A percentile compares a stretch with the other conserved stretches of the same genome.
Evolutionary conservation across 148 eudicot genomes (phyloP).

Genomic region (Chenopodium suecicum): DNA sequence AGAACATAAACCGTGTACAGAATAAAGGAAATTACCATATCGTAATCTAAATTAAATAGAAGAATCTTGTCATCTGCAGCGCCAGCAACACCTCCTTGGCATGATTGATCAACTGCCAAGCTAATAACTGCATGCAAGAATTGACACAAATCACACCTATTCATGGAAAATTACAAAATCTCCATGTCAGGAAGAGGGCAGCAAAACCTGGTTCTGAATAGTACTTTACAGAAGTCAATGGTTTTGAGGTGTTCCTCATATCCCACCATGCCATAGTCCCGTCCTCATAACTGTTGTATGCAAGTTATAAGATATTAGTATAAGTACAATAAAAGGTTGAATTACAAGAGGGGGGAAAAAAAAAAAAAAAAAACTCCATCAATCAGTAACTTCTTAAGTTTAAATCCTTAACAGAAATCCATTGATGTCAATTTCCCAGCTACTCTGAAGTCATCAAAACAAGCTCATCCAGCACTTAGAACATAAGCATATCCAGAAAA

Average conservation of each 20-base stretch:
- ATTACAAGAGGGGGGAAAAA: neutral
- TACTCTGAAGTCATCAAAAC: neutral
- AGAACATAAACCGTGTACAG: neutral
- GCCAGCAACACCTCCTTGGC: constrained; percentile 79
- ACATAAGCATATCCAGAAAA: neutral
- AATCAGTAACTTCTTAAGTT: neutral
- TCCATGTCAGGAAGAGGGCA: neutral
- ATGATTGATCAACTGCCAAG: constrained; percentile 61
- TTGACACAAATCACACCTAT: constrained; percentile 11
- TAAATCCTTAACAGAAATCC: neutral
- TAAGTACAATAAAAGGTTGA: neutral
- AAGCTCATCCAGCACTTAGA: neutral
- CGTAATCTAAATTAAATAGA: constrained; percentile 52
- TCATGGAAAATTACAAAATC: neutral
- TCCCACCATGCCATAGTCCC: constrained; percentile 92
- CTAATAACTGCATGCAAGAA: constrained; percentile 59
- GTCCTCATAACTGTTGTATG: constrained; percentile 63
- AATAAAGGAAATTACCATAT: constrained; percentile 42
- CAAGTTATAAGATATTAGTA: constrained; percentile 9
- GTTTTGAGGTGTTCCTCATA: constrained; percentile 59
- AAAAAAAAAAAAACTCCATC: neutral
- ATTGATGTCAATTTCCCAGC: neutral
- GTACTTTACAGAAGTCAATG: constrained; percentile 64
- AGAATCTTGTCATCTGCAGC: constrained; percentile 81
- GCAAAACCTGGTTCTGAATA: constrained; percentile 77